Base-by-base conservation (phyloP, 1,284 basidiomycete genomes). In the Sparassis latifolia region DNA sequence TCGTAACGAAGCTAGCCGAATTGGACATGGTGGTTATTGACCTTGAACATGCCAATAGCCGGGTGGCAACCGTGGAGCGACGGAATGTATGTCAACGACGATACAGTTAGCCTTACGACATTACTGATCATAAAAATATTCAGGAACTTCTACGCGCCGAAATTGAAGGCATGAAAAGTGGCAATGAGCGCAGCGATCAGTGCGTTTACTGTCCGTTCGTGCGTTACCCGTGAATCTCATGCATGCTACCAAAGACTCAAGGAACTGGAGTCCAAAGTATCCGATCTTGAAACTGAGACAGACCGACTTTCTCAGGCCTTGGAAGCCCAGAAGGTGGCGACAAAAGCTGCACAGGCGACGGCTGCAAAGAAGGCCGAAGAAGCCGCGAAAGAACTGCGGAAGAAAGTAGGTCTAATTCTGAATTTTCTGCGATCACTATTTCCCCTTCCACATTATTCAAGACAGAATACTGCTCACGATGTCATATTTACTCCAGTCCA, bases 1-100 rank as follows among this genome's bases (percentile, higher is more conserved):
- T 92, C 7, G 77, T 92, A 2, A 81, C 91, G 1, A 89, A 93
- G 58, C 77, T 96, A 31, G 86, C 89, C 0, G 93, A 97, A 65
- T 78, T 95, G 50, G 95, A 98, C 59, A 88, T 97, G 80, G 82
- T 97, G 54, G 86, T 90, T 29, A 89, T 88, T 10, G 96, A 99
- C 68, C 75, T 98, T 40, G 92, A 95, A 59, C 81, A 93, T 10
- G 92, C 96, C 12, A 97, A 96, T 61, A 90, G 85, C 62, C 84
- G 95, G 9, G 89, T 97, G 1, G 92, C 89, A 0, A 85, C 88
- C 3, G 87, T 98, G 42, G 96, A 99, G 69, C 78, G 93, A 53
- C 81, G 96, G 48, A 97, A 97, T 69, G 92, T 92, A 55, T 47
- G 79, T 52, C 5, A 20, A 20, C 20, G 20, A 20, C 20, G 20